Percentiles rank a stretch among this genome's conserved stretches.
Evolutionary conservation across 208 protist species (phyloP).

Genomic region (Polymyxa betae): DNA sequence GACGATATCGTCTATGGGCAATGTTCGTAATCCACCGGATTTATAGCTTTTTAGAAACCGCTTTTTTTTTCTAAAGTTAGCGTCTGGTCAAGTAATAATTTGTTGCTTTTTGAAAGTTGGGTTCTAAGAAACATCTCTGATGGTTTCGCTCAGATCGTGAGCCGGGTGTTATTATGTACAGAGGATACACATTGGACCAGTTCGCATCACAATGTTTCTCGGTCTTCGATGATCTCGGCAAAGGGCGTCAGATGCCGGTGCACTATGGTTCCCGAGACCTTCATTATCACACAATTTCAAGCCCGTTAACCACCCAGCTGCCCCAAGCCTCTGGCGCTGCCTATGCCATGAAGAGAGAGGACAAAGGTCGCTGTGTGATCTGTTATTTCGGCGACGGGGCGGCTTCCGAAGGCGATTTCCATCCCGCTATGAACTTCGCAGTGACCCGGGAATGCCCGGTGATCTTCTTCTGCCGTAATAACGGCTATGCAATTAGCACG

Average conservation of each 20-base stretch:
- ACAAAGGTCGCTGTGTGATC: conserved; percentile 79
- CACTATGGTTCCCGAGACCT: conserved; percentile 90
- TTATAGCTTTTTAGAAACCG: not conserved
- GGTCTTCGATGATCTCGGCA: conserved; percentile 76
- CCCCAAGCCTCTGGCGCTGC: conserved; percentile 86
- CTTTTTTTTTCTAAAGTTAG: too few species aligned
- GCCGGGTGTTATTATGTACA: conserved; percentile 73
- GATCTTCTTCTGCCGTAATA: conserved; percentile 87
- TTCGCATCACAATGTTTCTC: conserved; percentile 93
- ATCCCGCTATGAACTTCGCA: conserved; percentile 94
- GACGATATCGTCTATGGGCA: conserved; percentile 88
- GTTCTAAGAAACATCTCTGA: too few species aligned
- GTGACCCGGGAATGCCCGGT: conserved; percentile 86
- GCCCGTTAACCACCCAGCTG: conserved; percentile 92
- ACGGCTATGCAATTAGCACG: conserved; percentile 93
- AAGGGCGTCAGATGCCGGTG: conserved; percentile 95
- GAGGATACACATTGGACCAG: conserved; percentile 85
- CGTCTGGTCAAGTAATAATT: not conserved
- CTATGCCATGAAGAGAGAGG: conserved; percentile 87
- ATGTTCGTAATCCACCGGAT: conserved; percentile 67
- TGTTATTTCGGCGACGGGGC: conserved; percentile 95
- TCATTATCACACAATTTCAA: conserved; percentile 91
- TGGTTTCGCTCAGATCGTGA: conserved; percentile 68
- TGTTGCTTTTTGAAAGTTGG: not conserved
- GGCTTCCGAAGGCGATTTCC: conserved; percentile 93